Conservation (phyloP, 139 green algal species). For the Zygnema circumcarinatum region DNA sequence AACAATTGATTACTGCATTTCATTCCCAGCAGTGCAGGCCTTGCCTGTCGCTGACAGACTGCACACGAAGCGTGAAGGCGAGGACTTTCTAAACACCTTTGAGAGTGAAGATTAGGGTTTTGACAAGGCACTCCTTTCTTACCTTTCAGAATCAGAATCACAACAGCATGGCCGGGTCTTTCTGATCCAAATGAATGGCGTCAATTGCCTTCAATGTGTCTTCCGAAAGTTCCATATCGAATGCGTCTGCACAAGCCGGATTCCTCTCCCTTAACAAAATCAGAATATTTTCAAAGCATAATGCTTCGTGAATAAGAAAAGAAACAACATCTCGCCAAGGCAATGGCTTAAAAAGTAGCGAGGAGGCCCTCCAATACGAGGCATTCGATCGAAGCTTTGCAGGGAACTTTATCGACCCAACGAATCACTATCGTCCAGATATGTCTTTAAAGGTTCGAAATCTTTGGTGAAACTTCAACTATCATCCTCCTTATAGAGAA, state of each 20-base stretch:
- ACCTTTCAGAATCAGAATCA: constrained; percentile 20
- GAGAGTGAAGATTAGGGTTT: background rate
- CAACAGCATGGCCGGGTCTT: constrained; percentile 32
- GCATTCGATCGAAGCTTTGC: too few species aligned
- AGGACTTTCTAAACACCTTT: too few species aligned
- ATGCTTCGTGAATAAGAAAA: background rate
- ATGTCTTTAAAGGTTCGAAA: background rate
- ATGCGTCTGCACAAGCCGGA: constrained; percentile 27
- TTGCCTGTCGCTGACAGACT: background rate
- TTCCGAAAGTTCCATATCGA: constrained; percentile 39
- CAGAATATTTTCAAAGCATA: background rate
- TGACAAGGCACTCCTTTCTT: background rate
- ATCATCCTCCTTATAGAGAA: background rate
- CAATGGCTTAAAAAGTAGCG: too few species aligned
- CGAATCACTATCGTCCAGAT: background rate
- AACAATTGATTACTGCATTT: background rate
- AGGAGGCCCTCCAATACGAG: too few species aligned
- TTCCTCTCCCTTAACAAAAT: background rate
- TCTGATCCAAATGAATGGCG: constrained; percentile 29
- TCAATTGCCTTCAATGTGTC: constrained; percentile 43
- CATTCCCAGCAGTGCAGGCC: too few species aligned
- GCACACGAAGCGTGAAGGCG: background rate
- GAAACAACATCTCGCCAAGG: too few species aligned
- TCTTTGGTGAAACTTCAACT: background rate
- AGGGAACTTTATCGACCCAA: too few species aligned